Base-by-base conservation (phyloP, 768 basidiomycete genomes). In the Pisolithus sp. region DNA sequence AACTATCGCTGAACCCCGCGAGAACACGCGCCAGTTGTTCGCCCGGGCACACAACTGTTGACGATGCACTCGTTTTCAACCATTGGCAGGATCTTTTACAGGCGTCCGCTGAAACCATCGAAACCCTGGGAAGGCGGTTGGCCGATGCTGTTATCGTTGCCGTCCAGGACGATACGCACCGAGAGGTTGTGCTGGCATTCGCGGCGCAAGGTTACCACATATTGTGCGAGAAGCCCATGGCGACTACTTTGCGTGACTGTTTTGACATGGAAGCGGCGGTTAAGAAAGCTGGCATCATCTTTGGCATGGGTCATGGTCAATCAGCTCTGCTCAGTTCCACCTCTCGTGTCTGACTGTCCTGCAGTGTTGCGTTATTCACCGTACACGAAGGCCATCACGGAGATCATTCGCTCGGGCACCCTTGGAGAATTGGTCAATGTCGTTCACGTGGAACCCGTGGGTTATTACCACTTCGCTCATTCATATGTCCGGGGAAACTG, bases 201-300 rank as follows among this genome's bases (percentile, higher is more conserved):
- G 83, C 84, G 0, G 76, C 74, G 39, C 89, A 89, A 60, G 89
- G 89, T 1, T 93, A 93, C 62, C 84, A 92, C 59, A 88, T 94
- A 51, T 75, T 94, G 20, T 93, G 92, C 67, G 92, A 94, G 76
- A 94, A 94, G 64, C 92, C 92, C 0, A 89, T 94, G 86, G 88
- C 90, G 1, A 92, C 87, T 4, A 79, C 66, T 49, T 59, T 86
- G 36, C 73, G 77, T 49, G 89, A 89, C 56, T 88, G 91, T 53
- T 63, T 93, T 46, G 75, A 72, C 64, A 93, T 93, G 74, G 82
- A 88, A 55, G 71, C 73, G 30, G 86, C 81, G 0, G 76, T 93
- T 28, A 82, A 80, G 66, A 76, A 81, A 31, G 78, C 84, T 2
- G 80, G 80, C 1, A 74, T 81, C 39, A 84, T 93, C 57, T 93